A percentile compares a stretch with the other conserved stretches of the same genome.
Conservation (phyloP, 345 rosid species). For the Populus deltoides region DNA sequence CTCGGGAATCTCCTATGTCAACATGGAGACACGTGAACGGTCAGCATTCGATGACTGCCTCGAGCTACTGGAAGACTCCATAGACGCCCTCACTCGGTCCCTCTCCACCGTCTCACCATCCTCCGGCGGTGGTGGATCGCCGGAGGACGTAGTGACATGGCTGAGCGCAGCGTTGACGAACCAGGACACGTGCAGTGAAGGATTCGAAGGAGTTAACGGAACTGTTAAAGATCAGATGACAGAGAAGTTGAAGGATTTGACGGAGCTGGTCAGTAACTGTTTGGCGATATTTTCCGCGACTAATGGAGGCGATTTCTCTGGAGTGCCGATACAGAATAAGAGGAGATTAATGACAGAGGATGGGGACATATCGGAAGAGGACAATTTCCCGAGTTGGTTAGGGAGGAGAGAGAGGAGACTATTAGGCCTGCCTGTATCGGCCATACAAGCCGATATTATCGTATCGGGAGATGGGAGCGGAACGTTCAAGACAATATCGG, state of each 20-base stretch:
- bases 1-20: conserved; percentile 43
- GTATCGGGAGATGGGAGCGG: conserved; percentile 89
- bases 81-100: conserved; percentile 71
- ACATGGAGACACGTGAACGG: conserved; percentile 59
- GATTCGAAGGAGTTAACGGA: conserved; percentile 57
- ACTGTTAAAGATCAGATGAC: conserved; percentile 62
- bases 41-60: conserved; percentile 84
- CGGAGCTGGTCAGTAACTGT: conserved; percentile 91
- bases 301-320: conserved; percentile 55
- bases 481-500: conserved; percentile 70
- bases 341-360: conserved; percentile 45
- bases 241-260: conserved; percentile 54
- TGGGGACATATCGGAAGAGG: conserved; percentile 16
- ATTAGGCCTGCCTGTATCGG: conserved; percentile 48
- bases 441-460: conserved; percentile 72
- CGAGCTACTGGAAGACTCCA: conserved; percentile 83
- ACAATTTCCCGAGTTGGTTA: conserved; percentile 63
- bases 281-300: conserved; percentile 66
- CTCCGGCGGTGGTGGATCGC: conserved; percentile 24
- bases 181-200: conserved; percentile 92
- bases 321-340: conserved; percentile 84
- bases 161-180: conserved; percentile 89
- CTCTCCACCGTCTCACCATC: conserved; percentile 45
- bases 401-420: conserved; percentile 56
- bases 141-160: conserved; percentile 84